These are phyloP conservation scores for Salvia splendens DNA, from an alignment of 257 asterid genomes.

Conservation along the genomic window DNA sequence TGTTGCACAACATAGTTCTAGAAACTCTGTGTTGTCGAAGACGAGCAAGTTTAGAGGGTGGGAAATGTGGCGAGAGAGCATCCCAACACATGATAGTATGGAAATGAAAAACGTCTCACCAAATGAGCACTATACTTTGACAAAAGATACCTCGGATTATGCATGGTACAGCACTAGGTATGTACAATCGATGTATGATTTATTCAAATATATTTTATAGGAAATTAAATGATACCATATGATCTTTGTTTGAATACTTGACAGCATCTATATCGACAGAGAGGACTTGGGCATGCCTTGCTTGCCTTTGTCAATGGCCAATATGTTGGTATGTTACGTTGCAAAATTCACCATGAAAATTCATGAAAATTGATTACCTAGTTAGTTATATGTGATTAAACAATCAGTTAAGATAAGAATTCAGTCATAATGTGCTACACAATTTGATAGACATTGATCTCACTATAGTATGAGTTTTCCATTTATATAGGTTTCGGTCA, in stretches of 20 bases:
- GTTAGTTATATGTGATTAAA: no score
- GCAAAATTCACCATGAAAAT: no score
- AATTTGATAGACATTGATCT: no score
- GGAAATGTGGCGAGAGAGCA: slow-evolving; percentile 60
- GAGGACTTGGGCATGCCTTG: slow-evolving; percentile 83
- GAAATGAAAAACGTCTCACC: slow-evolving; percentile 44
- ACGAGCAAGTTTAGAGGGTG: slow-evolving; percentile 46
- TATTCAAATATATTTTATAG: no score
- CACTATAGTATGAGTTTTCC: no score
- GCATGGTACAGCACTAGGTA: slow-evolving; percentile 96
- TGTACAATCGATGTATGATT: no score
- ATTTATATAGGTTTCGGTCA: slow-evolving; percentile 61
- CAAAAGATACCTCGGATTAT: slow-evolving; percentile 73
- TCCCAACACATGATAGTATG: slow-evolving; percentile 51
- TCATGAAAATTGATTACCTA: no score
- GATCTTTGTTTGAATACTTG: not conserved
- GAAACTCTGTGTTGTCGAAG: slow-evolving; percentile 53
- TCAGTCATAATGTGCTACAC: no score
- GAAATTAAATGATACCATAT: not conserved
- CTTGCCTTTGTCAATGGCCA: slow-evolving; percentile 74
- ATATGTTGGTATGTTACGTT: slow-evolving; percentile 58
- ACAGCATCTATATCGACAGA: slow-evolving; percentile 49
- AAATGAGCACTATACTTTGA: slow-evolving; percentile 59
- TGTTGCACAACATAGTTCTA: slow-evolving; percentile 79
- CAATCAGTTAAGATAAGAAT: no score